Evolutionary conservation across 805 yeast species (phyloP), one percentile per base, ranked within the genome.

Genomic region (Suhomyces faveliae): DNA sequence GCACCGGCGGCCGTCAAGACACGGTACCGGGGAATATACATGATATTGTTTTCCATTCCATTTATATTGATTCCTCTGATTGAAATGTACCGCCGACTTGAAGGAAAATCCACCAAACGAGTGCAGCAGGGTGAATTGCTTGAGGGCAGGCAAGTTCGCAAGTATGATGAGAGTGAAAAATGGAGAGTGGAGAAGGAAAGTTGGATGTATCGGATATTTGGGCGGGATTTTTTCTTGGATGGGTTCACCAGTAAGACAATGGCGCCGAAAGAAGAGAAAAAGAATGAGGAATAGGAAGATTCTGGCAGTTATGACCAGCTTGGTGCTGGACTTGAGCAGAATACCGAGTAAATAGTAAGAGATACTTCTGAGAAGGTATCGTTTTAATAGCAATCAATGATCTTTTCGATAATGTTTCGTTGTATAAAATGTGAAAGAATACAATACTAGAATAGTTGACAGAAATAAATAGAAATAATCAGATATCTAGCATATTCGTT

Each of bases 221-320:
- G 78, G 0, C 59, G 56, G 38, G 78, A 73, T 46, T 70, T 68
- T 55, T 73, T 64, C 51, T 61, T 71, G 42, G 77, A 73, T 46
- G 77, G 77, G 10, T 70, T 70, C 46, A 73, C 77, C 23, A 71
- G 75, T 48, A 68, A 64, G 48, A 70, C 77, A 3, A 66, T 72
- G 67, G 48, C 43, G n/a, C 42, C 43, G 22, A 21, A 40, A 13
- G 33, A 22, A 2, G 19, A 30, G 35, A 13, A 12, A 4, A 27
- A 22, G 23, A 27, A 27, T 24, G 27, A 24, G 27, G 10, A 24
- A 24, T 24, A 24, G 10, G 27, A 24, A 24, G 27, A 24, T 24
- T 24, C 27, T n/a, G n/a, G n/a, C n/a, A n/a, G n/a, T n/a, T n/a
- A n/a, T n/a, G n/a, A n/a, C n/a, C n/a, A n/a, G n/a, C n/a, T n/a